Evolutionary conservation across 768 basidiomycete species (phyloP), one percentile per base, ranked within the genome.

Genomic region (Cystobasidium onofrii): DNA sequence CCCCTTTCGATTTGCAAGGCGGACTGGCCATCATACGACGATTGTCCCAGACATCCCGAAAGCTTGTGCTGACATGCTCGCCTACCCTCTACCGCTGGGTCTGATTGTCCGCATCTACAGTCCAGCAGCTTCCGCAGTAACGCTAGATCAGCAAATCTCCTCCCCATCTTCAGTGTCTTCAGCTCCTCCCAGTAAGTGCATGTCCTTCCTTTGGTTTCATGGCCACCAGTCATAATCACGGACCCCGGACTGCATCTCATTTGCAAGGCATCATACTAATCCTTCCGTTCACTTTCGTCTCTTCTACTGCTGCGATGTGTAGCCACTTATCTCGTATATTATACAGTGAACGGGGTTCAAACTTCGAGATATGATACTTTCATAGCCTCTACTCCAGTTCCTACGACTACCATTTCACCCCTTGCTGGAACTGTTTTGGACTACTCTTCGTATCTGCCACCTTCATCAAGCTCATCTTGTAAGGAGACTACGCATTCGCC

Each of bases 271-370:
- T n/a, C n/a, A n/a, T n/a, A n/a, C n/a, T n/a, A 25, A 6, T 33
- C 4, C 54, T 18, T 57, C 12, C 7, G 50, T 10, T 52, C 2
- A 33, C 65, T 50, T 52, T 33, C 10, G 7, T 50, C 10, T 2
- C 31, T 27, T 46, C 3, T 50, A 27, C 44, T 34, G 34, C 7
- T 46, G 27, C 54, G 31, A 9, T 67, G 13, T 6, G 3, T 27
- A 67, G 65, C 65, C 12, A 67, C 65, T n/a, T 67, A 67, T 29
- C 65, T 46, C 18, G 65, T 67, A 4, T 67, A 67, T 27, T 52
- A 10, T 27, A 67, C 65, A 20, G 50, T 54, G 15, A 36, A 54
- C 44, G 65, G 65, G 27, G 65, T 54, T 12, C 65, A 67, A 36
- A 67, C 65, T 7, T 67, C 44, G 17, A 31, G 65, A 43, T 67